Evolutionary conservation across 2,329 filamentous ascomycete species (phyloP), one percentile per base, ranked within the genome.

Genomic region (Amesomyces nigricolor): DNA sequence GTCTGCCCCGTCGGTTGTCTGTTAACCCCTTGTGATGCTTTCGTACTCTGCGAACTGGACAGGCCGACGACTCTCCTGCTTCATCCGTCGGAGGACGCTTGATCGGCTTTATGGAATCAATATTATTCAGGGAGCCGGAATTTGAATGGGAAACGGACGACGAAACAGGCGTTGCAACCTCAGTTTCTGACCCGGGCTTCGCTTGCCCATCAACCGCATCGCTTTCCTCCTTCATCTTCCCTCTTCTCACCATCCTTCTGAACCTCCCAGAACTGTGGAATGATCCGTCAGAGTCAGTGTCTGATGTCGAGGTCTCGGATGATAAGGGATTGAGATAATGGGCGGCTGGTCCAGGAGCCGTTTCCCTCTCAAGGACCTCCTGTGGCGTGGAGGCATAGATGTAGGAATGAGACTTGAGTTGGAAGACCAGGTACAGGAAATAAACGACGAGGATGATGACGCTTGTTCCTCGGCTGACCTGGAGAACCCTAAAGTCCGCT

Each of bases 381-480:
- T 96, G 91, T 10, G 91, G 91, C 5, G 89, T 95, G 62, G 90
- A 94, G 70, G 90, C 88, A 64, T 95, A 95, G 76, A 96, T 85
- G 72, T 95, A 95, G 6, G 88, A 81, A 67, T 96, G 91, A 1
- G 90, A 94, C 72, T 94, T 95, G 59, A 96, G 81, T 73, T 95
- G 91, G 71, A 96, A 96, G 17, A 95, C 67, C 35, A 96, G 81
- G 67, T 95, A 96, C 16, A 95, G 74, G 44, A 85, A 72, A 68
- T 96, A 96, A 11, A 96, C 86, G 32, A 95, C 68, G 2, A 95
- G 78, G 9, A 95, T 75, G 51, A 94, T 78, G 29, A 96, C 85
- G 72, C 90, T 95, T 35, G 90, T 95, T 59, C 89, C 91, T 49
- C 90, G 87, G 67, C 89, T 95, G 60, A 96, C 89, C 68, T 90